Percentiles rank a stretch among this genome's conserved stretches.
Conservation (phyloP, 2,329 filamentous ascomycete genomes). For the Talaromyces sp. region DNA sequence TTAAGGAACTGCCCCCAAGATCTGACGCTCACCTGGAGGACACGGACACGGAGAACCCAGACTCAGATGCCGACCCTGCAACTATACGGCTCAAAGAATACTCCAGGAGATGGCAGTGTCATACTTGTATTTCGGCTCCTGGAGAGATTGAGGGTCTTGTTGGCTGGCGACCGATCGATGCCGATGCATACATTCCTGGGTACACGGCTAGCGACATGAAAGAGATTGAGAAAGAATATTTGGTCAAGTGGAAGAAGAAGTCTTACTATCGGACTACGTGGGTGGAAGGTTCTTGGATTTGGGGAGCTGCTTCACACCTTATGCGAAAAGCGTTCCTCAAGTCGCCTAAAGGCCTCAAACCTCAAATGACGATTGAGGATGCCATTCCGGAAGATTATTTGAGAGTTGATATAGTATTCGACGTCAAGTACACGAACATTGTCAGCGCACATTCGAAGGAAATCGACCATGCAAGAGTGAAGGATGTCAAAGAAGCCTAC, state of each 20-base stretch:
- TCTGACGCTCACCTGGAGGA: constrained; percentile 17
- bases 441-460: constrained; percentile 60
- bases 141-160: constrained; percentile 75
- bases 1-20: constrained; percentile 70
- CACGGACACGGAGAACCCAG: constrained; percentile 14
- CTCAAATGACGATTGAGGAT: constrained; percentile 69
- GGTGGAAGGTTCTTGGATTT: constrained; percentile 89
- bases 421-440: constrained; percentile 67
- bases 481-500: constrained; percentile 69
- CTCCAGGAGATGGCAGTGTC: constrained; percentile 72
- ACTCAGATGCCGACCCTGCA: constrained; percentile 40
- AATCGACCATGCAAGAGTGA: constrained; percentile 68
- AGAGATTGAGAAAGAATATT: constrained; percentile 84
- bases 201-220: constrained; percentile 56
- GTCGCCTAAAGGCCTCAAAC: constrained; percentile 59
- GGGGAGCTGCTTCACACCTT: constrained; percentile 60
- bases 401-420: constrained; percentile 83
- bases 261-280: constrained; percentile 83
- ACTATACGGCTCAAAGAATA: constrained; percentile 71
- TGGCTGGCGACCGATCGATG: constrained; percentile 76
- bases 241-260: constrained; percentile 79
- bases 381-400: constrained; percentile 87
- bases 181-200: constrained; percentile 55
- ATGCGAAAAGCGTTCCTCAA: constrained; percentile 78
- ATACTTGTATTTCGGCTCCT: constrained; percentile 66